phyloP scores from a whole-genome alignment of 2,329 filamentous ascomycete species.

The Hymenoscyphus infarciens region DNA sequence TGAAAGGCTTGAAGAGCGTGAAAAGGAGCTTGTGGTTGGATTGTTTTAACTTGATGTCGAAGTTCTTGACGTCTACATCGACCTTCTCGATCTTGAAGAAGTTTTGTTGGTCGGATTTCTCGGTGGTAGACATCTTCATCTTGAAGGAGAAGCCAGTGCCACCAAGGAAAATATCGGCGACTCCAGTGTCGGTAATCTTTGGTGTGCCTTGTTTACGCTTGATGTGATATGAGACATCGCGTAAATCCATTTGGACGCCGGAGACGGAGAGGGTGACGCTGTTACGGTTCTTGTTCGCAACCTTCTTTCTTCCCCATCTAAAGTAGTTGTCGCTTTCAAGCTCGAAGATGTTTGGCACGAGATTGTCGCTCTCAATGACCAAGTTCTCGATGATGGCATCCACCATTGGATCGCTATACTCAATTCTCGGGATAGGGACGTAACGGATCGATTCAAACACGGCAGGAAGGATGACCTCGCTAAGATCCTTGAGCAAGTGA shows the following conservation, averaged over 20 bases:
- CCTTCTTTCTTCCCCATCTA: slow-evolving; percentile 88
- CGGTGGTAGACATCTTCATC: slow-evolving; percentile 78
- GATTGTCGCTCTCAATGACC: slow-evolving; percentile 92
- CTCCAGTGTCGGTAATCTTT: slow-evolving; percentile 77
- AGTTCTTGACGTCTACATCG: slow-evolving; percentile 73
- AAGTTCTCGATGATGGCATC: slow-evolving; percentile 93
- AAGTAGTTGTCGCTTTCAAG: slow-evolving; percentile 90
- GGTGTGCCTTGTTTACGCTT: slow-evolving; percentile 95
- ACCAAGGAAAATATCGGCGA: slow-evolving; percentile 83
- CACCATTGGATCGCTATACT: slow-evolving; percentile 79
- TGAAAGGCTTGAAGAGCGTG: slow-evolving; percentile 77
- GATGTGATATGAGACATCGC: slow-evolving; percentile 89
- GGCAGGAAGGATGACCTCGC: slow-evolving; percentile 78
- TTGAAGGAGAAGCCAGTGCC: slow-evolving; percentile 90
- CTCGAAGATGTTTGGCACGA: slow-evolving; percentile 89
- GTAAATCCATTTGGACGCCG: slow-evolving; percentile 88
- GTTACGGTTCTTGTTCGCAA: slow-evolving; percentile 77
- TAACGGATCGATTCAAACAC: slow-evolving; percentile 84
- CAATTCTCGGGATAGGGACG: slow-evolving; percentile 88
- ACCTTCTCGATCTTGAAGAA: slow-evolving; percentile 96
- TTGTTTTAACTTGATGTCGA: slow-evolving; percentile 87
- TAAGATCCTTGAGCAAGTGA: slow-evolving; percentile 84
- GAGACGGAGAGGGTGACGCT: slow-evolving; percentile 77
- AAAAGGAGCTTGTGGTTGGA: slow-evolving; percentile 95
- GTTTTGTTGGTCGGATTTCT: slow-evolving; percentile 70